Base-by-base conservation (phyloP, 352 stramenopile species). In the Phytophthora citricola region DNA sequence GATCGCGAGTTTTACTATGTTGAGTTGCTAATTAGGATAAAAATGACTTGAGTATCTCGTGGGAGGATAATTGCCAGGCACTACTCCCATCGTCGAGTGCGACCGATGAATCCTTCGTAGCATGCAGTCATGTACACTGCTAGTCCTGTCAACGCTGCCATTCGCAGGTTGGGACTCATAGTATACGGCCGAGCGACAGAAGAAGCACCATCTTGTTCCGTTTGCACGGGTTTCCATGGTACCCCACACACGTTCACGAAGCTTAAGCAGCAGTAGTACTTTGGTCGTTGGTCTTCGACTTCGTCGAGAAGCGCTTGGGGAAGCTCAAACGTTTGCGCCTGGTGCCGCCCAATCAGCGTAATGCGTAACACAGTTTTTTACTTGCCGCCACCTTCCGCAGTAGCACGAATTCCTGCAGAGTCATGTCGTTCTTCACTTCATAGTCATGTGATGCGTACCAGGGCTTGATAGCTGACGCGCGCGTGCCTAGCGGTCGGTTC, bases 221-320 rank as follows among this genome's bases (percentile, higher is more conserved):
- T 27, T 46, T 31, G 47, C 15, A 54, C 55, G 27, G 71, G 70
- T 1, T 66, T 69, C 64, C 63, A 86, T 6, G 65, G 66, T 20
- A 89, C 56, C 2, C 85, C 85, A 6, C 87, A 57, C 17, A 84
- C 81, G 34, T 89, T 88, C 38, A 94, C 83, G 54, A 91, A 88
- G 60, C 86, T 94, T 7, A 94, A 27, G 54, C 86, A 94, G 56
- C 82, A 89, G 53, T 93, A 94, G 34, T 90, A 94, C 52, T 93
- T 92, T 9, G 84, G 86, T 47, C 64, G 50, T 36, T 60, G 71
- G 43, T 89, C 76, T 39, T 82, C 73, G 5, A 76, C 45, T 9
- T 65, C 75, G 11, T 57, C 51, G 44, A 87, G 71, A 47, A 89
- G 69, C 69, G 67, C 75, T 22, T 70, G 58, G 6, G 85, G 82